A percentile compares a stretch with the other conserved stretches of the same genome.
Conservation (phyloP, 371 early-diverging fungal genomes). For the Mortierella sp. region DNA sequence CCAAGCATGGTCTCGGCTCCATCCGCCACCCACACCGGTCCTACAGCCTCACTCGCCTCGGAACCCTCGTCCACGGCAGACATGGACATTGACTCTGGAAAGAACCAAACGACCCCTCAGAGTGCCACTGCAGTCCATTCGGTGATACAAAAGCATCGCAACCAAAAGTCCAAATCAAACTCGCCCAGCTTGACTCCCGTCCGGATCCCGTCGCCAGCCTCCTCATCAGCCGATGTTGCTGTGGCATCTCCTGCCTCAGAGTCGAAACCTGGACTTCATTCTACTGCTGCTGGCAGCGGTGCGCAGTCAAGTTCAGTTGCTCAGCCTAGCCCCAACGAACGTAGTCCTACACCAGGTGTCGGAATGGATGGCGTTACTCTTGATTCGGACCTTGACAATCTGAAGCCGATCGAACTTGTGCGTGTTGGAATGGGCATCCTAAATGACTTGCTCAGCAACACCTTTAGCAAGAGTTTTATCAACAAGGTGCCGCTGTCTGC, state of each 20-base stretch:
- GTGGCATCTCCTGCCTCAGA: neutral
- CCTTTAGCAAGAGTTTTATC: slow-evolving; percentile 46
- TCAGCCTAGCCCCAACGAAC: neutral
- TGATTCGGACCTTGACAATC: slow-evolving; percentile 4
- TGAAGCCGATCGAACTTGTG: slow-evolving; percentile 34
- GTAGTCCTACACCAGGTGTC: slow-evolving; percentile 1
- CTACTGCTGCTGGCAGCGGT: slow-evolving; percentile 19
- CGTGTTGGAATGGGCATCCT: slow-evolving; percentile 39
- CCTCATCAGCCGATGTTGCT: neutral
- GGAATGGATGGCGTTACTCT: no score
- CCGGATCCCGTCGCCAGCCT: slow-evolving; percentile 26
- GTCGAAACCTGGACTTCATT: neutral
- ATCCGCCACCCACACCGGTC: neutral
- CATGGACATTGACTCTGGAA: no score
- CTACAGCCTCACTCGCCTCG: neutral
- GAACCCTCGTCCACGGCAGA: neutral
- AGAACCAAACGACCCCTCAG: no score
- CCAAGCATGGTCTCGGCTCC: neutral
- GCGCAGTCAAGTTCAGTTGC: neutral
- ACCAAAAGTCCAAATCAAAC: slow-evolving; percentile 29
- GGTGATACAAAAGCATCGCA: slow-evolving; percentile 19
- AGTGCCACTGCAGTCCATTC: neutral
- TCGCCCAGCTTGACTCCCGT: slow-evolving; percentile 26
- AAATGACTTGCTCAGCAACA: slow-evolving; percentile 22
- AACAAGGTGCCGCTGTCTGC: slow-evolving; percentile 38